Conservation (phyloP, 306 rosid species). For the Vachellia collinsii region DNA sequence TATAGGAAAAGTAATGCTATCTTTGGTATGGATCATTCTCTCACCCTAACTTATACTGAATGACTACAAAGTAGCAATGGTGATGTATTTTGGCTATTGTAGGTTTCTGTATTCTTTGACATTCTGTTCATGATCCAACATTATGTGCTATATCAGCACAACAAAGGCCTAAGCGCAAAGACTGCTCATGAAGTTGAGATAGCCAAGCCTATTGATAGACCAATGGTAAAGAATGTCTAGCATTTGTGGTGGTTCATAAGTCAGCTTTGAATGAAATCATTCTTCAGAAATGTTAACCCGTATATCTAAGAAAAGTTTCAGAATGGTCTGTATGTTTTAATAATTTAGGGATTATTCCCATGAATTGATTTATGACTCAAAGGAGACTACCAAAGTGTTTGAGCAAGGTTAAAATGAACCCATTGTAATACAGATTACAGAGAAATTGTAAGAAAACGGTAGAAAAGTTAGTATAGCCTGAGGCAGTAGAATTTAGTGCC, state of each 20-base stretch:
- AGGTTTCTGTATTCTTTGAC: conserved; percentile 65
- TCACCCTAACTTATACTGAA: neutral
- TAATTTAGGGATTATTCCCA: neutral
- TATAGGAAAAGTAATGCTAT: conserved; percentile 71
- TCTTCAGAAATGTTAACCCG: neutral
- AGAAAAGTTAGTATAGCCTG: neutral
- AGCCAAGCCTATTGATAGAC: conserved; percentile 23
- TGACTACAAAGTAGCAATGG: neutral
- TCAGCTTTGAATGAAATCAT: neutral
- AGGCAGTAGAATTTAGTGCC: neutral
- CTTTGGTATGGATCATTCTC: conserved; percentile 60
- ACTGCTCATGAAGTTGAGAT: conserved; percentile 27
- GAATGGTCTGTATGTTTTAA: neutral
- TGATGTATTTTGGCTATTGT: conserved; percentile 32
- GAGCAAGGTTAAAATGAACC: neutral
- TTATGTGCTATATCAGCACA: conserved; percentile 49
- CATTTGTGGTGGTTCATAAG: conserved; percentile 1
- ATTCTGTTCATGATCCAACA: conserved; percentile 64
- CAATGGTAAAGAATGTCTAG: conserved; percentile 43
- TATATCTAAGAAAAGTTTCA: neutral
- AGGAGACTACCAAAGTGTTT: neutral
- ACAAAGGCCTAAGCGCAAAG: conserved; percentile 2
- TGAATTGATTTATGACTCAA: neutral
- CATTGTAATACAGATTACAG: neutral
- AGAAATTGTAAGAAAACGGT: conserved; percentile 8